A percentile compares a stretch with the other conserved stretches of the same genome.
These are phyloP conservation scores for Tetragonia tetragonoides DNA, from an alignment of 148 eudicot genomes.

Conservation along the genomic window DNA sequence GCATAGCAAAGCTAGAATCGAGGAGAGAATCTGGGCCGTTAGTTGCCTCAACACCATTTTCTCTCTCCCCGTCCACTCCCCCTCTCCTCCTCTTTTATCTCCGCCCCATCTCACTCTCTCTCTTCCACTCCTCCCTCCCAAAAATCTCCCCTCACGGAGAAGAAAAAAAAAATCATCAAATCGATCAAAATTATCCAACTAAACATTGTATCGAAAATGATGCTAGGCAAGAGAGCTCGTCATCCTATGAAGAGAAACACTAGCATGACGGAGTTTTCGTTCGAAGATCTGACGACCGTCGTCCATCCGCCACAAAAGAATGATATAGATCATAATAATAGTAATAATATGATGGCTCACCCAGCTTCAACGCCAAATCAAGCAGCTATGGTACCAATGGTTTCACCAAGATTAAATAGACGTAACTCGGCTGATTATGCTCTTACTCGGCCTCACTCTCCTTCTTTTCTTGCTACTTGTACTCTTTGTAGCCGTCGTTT, in stretches of 20 bases:
- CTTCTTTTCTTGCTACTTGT: constrained; percentile 59
- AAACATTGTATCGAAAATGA: constrained; percentile 36
- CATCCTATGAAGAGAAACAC: constrained; percentile 69
- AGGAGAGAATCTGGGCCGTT: no score
- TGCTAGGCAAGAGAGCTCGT: constrained; percentile 55
- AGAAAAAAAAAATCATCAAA: neutral
- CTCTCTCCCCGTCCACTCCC: neutral
- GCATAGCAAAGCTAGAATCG: no score
- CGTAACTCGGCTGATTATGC: constrained; percentile 44
- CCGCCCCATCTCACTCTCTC: neutral
- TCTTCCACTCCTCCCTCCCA: constrained; percentile 1
- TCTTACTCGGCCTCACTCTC: constrained; percentile 3
- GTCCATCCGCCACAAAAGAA: neutral
- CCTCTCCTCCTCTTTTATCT: neutral
- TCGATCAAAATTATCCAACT: no score
- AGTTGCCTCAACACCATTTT: no score
- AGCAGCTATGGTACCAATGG: no score
- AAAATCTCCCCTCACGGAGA: neutral
- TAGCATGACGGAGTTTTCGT: constrained; percentile 75
- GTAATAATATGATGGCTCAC: no score
- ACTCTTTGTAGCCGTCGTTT: constrained; percentile 54
- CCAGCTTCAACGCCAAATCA: no score
- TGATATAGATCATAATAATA: no score
- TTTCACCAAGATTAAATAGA: constrained; percentile 14
- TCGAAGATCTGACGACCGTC: constrained; percentile 34